phyloP scores from a whole-genome alignment of 352 stramenopile genomes.

The Phytophthora capsici region DNA sequence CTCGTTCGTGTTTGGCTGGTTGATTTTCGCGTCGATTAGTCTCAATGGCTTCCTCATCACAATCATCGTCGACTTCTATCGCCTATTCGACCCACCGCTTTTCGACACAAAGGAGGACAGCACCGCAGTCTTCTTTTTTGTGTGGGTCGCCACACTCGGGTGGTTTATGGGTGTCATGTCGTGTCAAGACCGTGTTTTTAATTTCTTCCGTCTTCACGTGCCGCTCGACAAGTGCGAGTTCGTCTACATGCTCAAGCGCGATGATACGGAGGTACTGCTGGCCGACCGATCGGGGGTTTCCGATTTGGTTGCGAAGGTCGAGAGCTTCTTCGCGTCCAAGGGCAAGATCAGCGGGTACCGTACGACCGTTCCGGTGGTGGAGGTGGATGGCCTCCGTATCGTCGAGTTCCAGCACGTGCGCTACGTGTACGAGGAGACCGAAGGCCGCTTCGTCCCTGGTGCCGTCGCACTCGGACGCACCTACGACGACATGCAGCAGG shows the following conservation, averaged over 20 bases:
- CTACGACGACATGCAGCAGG: conserved; percentile 20
- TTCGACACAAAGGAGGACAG: conserved; percentile 32
- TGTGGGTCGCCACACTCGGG: conserved; percentile 30
- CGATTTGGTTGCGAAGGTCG: conserved; percentile 28
- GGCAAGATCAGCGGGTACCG: conserved; percentile 25
- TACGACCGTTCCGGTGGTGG: conserved; percentile 21
- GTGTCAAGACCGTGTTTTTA: conserved; percentile 23
- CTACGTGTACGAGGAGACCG: conserved; percentile 44
- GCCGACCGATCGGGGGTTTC: conserved; percentile 33
- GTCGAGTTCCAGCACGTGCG: conserved; percentile 55
- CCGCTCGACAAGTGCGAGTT: conserved; percentile 41
- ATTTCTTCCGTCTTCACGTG: conserved; percentile 37
- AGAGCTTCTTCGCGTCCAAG: conserved; percentile 32
- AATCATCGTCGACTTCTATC: conserved; percentile 61
- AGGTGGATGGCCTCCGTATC: conserved; percentile 23
- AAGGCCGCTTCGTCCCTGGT: conserved; percentile 32
- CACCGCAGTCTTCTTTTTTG: conserved; percentile 35
- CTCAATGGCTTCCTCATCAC: conserved; percentile 56
- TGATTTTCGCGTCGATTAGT: conserved; percentile 43
- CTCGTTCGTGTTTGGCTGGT: conserved; percentile 43
- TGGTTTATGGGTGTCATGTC: conserved; percentile 35
- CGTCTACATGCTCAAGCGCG: conserved; percentile 42
- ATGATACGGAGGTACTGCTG: conserved; percentile 41
- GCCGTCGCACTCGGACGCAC: conserved; percentile 22
- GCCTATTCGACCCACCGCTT: conserved; percentile 38